Evolutionary conservation across 176 grass and related monocot species (phyloP).

Genomic region (Carex parvula): DNA sequence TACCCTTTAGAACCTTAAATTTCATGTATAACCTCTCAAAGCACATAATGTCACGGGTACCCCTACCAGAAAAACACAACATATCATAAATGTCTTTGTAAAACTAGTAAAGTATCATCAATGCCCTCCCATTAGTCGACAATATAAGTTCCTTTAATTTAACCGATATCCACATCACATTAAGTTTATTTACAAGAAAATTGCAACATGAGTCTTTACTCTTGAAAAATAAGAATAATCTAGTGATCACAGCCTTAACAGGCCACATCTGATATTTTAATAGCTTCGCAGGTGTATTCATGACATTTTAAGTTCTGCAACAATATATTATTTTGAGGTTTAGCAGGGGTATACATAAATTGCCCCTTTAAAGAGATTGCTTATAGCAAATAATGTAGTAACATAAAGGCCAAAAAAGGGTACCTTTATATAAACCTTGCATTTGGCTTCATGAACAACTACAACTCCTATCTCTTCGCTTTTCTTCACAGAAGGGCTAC

Average conservation of each 20-base stretch:
- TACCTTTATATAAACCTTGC: slow-evolving; percentile 99
- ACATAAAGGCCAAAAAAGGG: not conserved
- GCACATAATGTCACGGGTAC: not conserved
- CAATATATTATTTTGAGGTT: not conserved
- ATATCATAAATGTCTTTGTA: not conserved
- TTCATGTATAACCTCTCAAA: slow-evolving; percentile 10
- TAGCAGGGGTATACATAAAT: not conserved
- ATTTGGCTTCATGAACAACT: slow-evolving; percentile 92
- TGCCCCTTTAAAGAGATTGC: not conserved
- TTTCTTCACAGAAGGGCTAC: slow-evolving; percentile 91
- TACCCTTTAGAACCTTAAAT: not conserved
- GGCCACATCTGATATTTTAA: not conserved
- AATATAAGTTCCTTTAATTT: not conserved
- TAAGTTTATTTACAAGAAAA: not conserved
- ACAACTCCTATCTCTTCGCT: slow-evolving; percentile 83
- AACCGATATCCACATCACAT: not conserved
- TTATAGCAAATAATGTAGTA: slow-evolving; percentile 1
- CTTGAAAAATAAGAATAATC: not conserved
- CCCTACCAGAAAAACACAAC: not conserved
- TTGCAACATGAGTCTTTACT: not conserved
- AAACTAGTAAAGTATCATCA: not conserved
- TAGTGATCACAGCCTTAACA: not conserved
- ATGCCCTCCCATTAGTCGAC: too few species aligned
- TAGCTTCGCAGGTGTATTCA: not conserved
- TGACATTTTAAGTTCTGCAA: not conserved